A percentile compares a stretch with the other conserved stretches of the same genome.
Conservation (phyloP, 139 green algal species). For the Microglena sp. region DNA sequence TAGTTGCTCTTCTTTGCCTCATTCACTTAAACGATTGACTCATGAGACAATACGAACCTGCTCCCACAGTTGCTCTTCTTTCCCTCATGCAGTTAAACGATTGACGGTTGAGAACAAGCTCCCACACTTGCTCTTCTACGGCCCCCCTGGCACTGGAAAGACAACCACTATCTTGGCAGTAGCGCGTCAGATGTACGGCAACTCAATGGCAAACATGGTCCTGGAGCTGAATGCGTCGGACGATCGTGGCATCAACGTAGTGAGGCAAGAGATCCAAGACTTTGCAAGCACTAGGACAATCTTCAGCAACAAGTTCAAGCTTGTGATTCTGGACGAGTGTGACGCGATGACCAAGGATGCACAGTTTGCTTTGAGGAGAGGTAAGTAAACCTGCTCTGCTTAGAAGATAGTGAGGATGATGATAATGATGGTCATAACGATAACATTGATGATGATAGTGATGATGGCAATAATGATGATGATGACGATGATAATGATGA, state of each 20-base stretch:
- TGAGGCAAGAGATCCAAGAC: conserved; percentile 92
- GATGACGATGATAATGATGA: no score
- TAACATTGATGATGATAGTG: no score
- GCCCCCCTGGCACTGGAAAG: conserved; percentile 94
- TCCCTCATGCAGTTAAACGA: conserved; percentile 50
- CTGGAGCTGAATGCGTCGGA: no score
- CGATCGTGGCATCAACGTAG: conserved; percentile 93
- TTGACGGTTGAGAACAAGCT: conserved; percentile 75
- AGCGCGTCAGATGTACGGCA: conserved; percentile 86
- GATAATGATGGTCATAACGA: no score
- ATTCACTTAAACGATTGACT: no score
- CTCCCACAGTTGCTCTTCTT: no score
- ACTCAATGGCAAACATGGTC: no score
- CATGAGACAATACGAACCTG: no score
- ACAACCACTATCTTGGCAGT: conserved; percentile 92
- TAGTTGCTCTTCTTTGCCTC: no score
- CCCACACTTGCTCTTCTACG: conserved; percentile 95
- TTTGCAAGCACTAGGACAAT: conserved; percentile 89
- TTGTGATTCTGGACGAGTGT: conserved; percentile 97
- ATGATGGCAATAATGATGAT: no score
- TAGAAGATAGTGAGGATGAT: no score
- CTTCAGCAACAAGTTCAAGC: conserved; percentile 89
- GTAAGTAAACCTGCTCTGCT: no score
- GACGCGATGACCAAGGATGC: conserved; percentile 98
- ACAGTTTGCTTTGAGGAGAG: conserved; percentile 88